These are phyloP conservation scores for Globisporangium ultimum DNA, from an alignment of 352 stramenopile species.

Conservation along the genomic window DNA sequence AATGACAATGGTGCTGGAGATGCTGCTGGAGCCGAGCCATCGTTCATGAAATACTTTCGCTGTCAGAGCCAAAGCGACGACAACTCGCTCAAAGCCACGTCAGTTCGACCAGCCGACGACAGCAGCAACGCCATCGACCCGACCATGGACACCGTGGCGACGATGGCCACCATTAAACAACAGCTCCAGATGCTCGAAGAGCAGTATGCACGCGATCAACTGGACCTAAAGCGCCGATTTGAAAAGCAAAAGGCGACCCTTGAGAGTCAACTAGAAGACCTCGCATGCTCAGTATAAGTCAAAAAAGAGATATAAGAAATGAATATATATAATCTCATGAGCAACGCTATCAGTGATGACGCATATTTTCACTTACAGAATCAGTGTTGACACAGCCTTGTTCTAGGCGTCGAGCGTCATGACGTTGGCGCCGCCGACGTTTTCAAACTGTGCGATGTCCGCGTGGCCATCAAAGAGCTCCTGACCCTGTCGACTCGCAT, in stretches of 20 bases:
- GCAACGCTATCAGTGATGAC: background rate
- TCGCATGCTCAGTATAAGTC: slow-evolving; percentile 10
- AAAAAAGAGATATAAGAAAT: slow-evolving; percentile 6
- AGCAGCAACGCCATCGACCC: background rate
- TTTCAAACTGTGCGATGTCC: slow-evolving; percentile 75
- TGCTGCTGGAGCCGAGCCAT: slow-evolving; percentile 32
- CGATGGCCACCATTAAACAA: slow-evolving; percentile 26
- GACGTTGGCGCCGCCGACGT: slow-evolving; percentile 75
- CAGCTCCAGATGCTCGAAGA: slow-evolving; percentile 52
- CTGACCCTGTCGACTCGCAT: slow-evolving; percentile 17
- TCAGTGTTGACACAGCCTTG: background rate
- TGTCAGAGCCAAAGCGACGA: slow-evolving; percentile 13
- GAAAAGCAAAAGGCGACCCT: slow-evolving; percentile 44
- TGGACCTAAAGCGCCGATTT: slow-evolving; percentile 35
- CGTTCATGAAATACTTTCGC: slow-evolving; percentile 85
- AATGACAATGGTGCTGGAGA: slow-evolving; percentile 3
- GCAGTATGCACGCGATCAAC: slow-evolving; percentile 42
- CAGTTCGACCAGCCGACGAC: slow-evolving; percentile 21
- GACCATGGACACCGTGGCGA: slow-evolving; percentile 3
- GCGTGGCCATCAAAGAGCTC: slow-evolving; percentile 60
- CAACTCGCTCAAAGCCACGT: slow-evolving; percentile 19
- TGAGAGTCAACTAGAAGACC: slow-evolving; percentile 44
- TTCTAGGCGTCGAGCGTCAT: slow-evolving; percentile 71
- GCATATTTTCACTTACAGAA: too few relatives aligned
- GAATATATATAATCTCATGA: background rate